A percentile compares a stretch with the other conserved stretches of the same genome.
phyloP scores from a whole-genome alignment of 129 eudicot species.

The Flaveria bidentis region DNA sequence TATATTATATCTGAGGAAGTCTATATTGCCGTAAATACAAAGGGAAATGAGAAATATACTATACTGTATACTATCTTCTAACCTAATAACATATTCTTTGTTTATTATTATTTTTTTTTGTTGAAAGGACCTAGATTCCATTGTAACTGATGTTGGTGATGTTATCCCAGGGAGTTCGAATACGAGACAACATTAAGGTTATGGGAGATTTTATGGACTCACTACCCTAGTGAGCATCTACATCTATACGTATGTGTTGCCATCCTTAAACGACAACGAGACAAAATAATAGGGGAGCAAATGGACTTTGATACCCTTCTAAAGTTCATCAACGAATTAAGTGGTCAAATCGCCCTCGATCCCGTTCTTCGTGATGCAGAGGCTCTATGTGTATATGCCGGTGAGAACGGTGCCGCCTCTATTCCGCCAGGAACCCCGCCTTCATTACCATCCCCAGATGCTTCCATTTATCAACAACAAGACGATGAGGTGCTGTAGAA shows the following conservation, averaged over 20 bases:
- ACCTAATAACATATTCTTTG: not conserved
- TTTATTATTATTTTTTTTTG: not conserved
- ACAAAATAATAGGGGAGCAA: slow-evolving; percentile 84
- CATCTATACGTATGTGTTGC: slow-evolving; percentile 89
- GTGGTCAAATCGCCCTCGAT: slow-evolving; percentile 79
- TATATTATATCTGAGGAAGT: too few species aligned
- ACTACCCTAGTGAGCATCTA: slow-evolving; percentile 74
- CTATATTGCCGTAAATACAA: too few species aligned
- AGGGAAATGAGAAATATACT: not conserved
- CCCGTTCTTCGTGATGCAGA: slow-evolving; percentile 75
- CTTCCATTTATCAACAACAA: slow-evolving; percentile 54
- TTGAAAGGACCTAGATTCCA: not conserved
- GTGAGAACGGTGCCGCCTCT: slow-evolving; percentile 79
- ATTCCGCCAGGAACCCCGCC: slow-evolving; percentile 99
- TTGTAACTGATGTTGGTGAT: not conserved
- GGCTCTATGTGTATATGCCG: slow-evolving; percentile 85
- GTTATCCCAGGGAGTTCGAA: slow-evolving; percentile 73
- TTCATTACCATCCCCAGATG: slow-evolving; percentile 64
- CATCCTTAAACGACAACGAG: slow-evolving; percentile 70
- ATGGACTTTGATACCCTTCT: slow-evolving; percentile 96
- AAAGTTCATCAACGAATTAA: slow-evolving; percentile 82
- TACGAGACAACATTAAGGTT: slow-evolving; percentile 64
- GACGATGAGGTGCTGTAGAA: slow-evolving; percentile 67
- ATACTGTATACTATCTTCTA: not conserved
- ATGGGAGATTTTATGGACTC: slow-evolving; percentile 96